These are phyloP conservation scores for Acanthamoeba healyi DNA, from an alignment of 208 protist genomes.

Conservation along the genomic window DNA sequence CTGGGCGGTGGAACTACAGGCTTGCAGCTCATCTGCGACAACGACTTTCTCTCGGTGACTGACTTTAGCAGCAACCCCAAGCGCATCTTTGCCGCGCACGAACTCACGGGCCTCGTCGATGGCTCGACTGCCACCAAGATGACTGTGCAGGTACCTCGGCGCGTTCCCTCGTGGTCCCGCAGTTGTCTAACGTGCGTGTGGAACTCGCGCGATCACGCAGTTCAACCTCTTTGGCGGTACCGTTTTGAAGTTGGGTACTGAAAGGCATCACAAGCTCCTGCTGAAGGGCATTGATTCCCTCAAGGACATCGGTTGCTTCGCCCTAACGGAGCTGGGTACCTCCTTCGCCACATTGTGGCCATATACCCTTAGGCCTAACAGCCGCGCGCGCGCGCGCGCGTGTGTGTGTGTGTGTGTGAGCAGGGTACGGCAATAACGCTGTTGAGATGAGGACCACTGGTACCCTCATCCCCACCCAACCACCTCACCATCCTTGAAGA, in stretches of 20 bases:
- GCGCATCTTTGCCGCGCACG: slow-evolving; percentile 84
- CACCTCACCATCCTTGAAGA: not conserved
- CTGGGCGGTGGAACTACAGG: not conserved
- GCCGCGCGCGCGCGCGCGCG: too few relatives aligned
- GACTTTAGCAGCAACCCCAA: slow-evolving; percentile 83
- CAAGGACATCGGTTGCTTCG: slow-evolving; percentile 86
- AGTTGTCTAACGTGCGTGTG: not conserved
- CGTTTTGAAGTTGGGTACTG: slow-evolving; percentile 89
- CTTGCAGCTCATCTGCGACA: slow-evolving; percentile 81
- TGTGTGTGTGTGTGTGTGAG: too few relatives aligned
- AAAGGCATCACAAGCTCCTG: slow-evolving; percentile 85
- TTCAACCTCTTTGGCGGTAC: slow-evolving; percentile 91
- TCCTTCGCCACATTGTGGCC: too few relatives aligned
- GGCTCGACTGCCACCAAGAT: slow-evolving; percentile 87
- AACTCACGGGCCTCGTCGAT: slow-evolving; percentile 81
- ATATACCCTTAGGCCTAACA: too few relatives aligned
- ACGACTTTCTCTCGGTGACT: slow-evolving; percentile 79
- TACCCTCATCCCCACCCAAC: not conserved
- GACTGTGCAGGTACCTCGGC: slow-evolving; percentile 85
- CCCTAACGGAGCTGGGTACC: slow-evolving; percentile 80
- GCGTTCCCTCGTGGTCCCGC: too few relatives aligned
- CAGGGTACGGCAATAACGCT: slow-evolving; percentile 86
- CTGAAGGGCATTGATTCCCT: slow-evolving; percentile 87
- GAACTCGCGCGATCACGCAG: slow-evolving; percentile 48
- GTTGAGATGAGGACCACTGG: slow-evolving; percentile 87